These are phyloP conservation scores for Xylaria cubensis DNA, from an alignment of 495 filamentous ascomycete species.

Conservation along the genomic window DNA sequence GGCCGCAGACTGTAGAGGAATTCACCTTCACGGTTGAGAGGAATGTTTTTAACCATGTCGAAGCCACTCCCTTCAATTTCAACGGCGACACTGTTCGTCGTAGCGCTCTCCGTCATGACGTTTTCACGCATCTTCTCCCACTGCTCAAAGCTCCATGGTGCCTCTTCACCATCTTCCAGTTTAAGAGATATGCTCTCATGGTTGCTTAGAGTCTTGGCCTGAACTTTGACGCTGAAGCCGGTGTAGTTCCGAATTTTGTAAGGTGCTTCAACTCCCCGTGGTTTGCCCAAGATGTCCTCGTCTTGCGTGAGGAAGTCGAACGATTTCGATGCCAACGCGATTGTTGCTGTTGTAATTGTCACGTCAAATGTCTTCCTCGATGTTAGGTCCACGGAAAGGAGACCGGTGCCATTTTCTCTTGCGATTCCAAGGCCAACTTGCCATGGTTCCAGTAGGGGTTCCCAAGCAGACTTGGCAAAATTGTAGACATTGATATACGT, in stretches of 20 bases:
- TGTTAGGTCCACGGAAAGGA: slow-evolving; percentile 80
- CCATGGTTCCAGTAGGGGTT: slow-evolving; percentile 96
- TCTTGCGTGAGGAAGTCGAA: slow-evolving; percentile 87
- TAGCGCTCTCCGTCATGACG: slow-evolving; percentile 76
- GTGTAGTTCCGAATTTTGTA: slow-evolving; percentile 95
- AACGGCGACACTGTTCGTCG: slow-evolving; percentile 76
- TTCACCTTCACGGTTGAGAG: slow-evolving; percentile 93
- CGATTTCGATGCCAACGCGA: slow-evolving; percentile 90
- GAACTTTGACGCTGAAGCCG: slow-evolving; percentile 85
- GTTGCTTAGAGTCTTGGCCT: slow-evolving; percentile 72
- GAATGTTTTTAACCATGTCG: slow-evolving; percentile 84
- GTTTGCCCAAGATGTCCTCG: slow-evolving; percentile 93
- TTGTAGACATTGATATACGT: slow-evolving; percentile 97
- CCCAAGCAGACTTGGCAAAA: slow-evolving; percentile 98
- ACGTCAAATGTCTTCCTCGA: slow-evolving; percentile 91
- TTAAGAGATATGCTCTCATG: slow-evolving; percentile 70
- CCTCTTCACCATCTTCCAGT: slow-evolving; percentile 86
- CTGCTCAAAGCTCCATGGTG: slow-evolving; percentile 95
- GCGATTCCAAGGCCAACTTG: slow-evolving; percentile 89
- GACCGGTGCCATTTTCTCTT: slow-evolving; percentile 74
- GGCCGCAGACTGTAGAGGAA: slow-evolving; percentile 84
- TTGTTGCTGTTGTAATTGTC: slow-evolving; percentile 91
- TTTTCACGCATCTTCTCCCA: slow-evolving; percentile 93
- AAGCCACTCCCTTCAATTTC: slow-evolving; percentile 93
- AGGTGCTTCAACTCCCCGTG: slow-evolving; percentile 87